Evolutionary conservation across 192 early-diverging fungal genomes (phyloP).

Genomic region (Kappamyces sp.): DNA sequence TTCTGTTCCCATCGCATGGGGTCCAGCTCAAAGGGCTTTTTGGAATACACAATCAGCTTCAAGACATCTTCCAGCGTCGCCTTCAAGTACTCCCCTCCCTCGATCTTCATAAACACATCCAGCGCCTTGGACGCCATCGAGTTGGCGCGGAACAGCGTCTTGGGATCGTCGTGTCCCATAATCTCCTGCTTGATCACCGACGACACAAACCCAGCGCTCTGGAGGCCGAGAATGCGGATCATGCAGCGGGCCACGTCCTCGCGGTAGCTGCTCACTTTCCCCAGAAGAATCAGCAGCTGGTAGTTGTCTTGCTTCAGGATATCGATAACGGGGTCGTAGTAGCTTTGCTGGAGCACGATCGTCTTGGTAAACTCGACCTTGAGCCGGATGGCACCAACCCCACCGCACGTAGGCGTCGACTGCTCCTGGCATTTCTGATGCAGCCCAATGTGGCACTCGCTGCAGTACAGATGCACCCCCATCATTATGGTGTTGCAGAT

Average conservation of each 20-base stretch:
- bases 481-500: slow-evolving; percentile 6
- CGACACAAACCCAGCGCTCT: neutral
- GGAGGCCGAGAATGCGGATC: neutral
- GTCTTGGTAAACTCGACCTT: slow-evolving; percentile 9
- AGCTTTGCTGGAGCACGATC: neutral
- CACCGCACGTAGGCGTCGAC: neutral
- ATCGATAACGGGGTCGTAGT: neutral
- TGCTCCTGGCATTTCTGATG: slow-evolving; percentile 13
- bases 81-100: slow-evolving; percentile 40
- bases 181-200: slow-evolving; percentile 12
- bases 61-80: slow-evolving; percentile 30
- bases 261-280: slow-evolving; percentile 1
- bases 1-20: slow-evolving; percentile 11
- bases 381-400: neutral
- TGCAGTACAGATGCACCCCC: slow-evolving; percentile 2
- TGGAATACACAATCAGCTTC: slow-evolving; percentile 17
- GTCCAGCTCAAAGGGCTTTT: slow-evolving; percentile 15
- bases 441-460: neutral
- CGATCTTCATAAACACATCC: slow-evolving; percentile 53
- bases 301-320: neutral
- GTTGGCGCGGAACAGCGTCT: slow-evolving; percentile 55
- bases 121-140: slow-evolving; percentile 48
- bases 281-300: neutral
- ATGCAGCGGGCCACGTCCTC: slow-evolving; percentile 4
- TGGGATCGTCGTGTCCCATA: slow-evolving; percentile 34